phyloP scores from a whole-genome alignment of 2,329 filamentous ascomycete genomes.

The Beauveria australis region DNA sequence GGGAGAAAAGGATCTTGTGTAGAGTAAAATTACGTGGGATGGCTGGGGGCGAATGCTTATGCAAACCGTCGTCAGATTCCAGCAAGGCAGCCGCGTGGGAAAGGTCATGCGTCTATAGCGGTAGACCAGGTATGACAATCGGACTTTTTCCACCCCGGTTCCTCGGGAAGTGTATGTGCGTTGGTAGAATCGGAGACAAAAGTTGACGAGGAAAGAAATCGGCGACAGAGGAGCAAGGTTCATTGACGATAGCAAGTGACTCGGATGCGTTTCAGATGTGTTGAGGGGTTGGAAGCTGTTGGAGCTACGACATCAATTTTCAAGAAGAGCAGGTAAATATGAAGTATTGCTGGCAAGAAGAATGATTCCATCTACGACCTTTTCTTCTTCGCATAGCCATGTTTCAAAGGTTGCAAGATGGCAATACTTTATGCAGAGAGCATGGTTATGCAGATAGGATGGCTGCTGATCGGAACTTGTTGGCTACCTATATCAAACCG shows the following conservation, averaged over 20 bases:
- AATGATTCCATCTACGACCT: neutral
- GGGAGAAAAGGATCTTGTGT: neutral
- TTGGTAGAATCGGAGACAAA: neutral
- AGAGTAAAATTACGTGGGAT: neutral
- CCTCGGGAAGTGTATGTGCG: too few species aligned
- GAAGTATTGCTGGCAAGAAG: neutral
- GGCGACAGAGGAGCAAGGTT: neutral
- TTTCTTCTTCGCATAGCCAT: neutral
- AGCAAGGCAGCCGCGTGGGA: neutral
- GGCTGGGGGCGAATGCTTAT: neutral
- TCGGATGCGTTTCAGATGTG: constrained; percentile 6
- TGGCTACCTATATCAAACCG: neutral
- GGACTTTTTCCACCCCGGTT: neutral
- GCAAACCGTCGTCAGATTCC: neutral
- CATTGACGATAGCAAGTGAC: neutral
- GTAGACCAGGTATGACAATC: neutral
- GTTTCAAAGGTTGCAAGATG: neutral
- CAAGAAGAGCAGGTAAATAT: too few species aligned
- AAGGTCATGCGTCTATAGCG: neutral
- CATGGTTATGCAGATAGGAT: neutral
- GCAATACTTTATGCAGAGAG: neutral
- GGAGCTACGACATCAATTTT: neutral
- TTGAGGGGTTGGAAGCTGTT: neutral
- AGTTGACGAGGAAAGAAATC: neutral
- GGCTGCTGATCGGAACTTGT: neutral